Base-by-base conservation (phyloP, 2,329 filamentous ascomycete genomes). In the Xylaria sp. region DNA sequence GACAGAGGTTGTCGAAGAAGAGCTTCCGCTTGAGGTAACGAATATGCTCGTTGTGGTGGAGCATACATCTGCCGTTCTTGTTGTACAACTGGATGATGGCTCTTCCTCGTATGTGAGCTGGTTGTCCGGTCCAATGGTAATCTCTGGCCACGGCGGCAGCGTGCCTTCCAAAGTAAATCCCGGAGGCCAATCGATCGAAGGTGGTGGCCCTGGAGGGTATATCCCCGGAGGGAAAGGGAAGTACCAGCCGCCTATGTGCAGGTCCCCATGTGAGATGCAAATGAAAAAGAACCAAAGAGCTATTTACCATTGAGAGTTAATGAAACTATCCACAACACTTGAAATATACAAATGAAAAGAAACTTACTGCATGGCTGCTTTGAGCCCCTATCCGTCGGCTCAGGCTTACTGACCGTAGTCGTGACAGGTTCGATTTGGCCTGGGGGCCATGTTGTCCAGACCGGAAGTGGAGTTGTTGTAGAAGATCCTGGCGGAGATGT, bases 371-470 rank as follows among this genome's bases (percentile, higher is more conserved):
- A 69, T 18, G 54, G 28, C 5, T 39, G 18, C 2, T 51, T 44
- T 13, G 52, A 37, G 0, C 67, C 67, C 13, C 39, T 55, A 23
- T 54, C 39, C 0, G 59, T 64, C 2, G 59, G 67, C 23, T 69
- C 59, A 15, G 67, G 67, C 10, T 64, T 28, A 10, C 67, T 54
- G 20, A 67, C 60, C 15, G 2, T 39, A 13, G 37, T 52, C 1
- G 6, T 51, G 3, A 64, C 23, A 5, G 67, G 67, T 3, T 13
- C 31, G 31, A 69, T 64, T 9, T 15, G 5, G 13, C 64, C 67
- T 6, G 23, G 50, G 5, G 67, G 67, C 67, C 64, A 69, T n/a
- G 59, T 64, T 6, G 67, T 61, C 39, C 50, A 69, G 13, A 61
- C 25, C 1, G 59, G 64, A 18, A 69, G 15, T n/a, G 48, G 20